Conservation (phyloP, 2,329 filamentous ascomycete genomes). For the Sclerotinia nivalis region DNA sequence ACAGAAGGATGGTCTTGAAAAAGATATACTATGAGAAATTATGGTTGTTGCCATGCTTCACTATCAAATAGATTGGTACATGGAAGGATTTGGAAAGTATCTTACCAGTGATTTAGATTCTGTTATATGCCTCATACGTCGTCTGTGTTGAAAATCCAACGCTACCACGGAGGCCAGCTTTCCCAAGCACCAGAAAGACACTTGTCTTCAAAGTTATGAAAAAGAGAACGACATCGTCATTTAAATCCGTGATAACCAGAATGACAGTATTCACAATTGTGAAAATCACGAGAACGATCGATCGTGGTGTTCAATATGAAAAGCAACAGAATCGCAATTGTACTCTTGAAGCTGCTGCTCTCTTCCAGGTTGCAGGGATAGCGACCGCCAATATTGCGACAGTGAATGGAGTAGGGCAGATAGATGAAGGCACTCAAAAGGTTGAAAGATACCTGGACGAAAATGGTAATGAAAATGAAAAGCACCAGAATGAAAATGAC, state of each 20-base stretch:
- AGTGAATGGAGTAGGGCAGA: background rate
- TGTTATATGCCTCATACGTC: background rate
- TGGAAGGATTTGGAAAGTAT: background rate
- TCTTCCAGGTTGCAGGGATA: background rate
- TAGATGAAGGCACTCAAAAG: background rate
- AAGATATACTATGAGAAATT: background rate
- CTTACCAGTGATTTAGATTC: background rate
- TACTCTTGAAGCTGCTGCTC: background rate
- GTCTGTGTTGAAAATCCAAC: constrained; percentile 2
- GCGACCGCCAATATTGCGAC: background rate
- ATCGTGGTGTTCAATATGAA: too few species aligned
- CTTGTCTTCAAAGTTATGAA: background rate
- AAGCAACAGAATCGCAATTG: background rate
- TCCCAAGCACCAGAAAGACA: background rate
- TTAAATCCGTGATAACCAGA: too few species aligned
- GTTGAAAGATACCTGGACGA: background rate
- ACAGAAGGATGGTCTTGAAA: too few species aligned
- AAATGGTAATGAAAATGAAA: background rate
- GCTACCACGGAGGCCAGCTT: background rate
- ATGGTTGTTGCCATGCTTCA: background rate
- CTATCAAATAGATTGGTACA: background rate
- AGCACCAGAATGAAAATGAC: background rate
- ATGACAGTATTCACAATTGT: too few species aligned
- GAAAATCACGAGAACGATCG: too few species aligned
- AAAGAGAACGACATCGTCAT: too few species aligned